Evolutionary conservation across 768 basidiomycete species (phyloP).

Genomic region (Cytidiella melzeri): DNA sequence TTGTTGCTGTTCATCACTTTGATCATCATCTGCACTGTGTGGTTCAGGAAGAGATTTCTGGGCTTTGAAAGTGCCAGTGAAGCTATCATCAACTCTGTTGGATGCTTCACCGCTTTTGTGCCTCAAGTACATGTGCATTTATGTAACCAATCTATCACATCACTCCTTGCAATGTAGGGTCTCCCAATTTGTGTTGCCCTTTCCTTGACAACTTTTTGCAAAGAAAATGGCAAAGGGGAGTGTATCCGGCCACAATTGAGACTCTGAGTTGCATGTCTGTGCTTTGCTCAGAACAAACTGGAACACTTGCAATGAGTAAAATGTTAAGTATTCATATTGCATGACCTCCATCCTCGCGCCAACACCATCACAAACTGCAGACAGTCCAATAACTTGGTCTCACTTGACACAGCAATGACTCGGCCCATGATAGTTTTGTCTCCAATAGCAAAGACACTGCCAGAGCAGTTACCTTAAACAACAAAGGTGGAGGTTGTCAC

Average conservation of each 20-base stretch:
- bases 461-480: too few relatives aligned
- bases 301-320: conserved; percentile 48
- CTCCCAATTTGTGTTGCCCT: conserved; percentile 47
- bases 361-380: too few relatives aligned
- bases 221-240: conserved; percentile 43
- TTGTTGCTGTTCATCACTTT: conserved; percentile 34
- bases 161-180: conserved; percentile 9
- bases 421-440: too few relatives aligned
- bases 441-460: too few relatives aligned
- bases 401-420: too few relatives aligned
- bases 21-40: conserved; percentile 29
- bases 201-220: conserved; percentile 40
- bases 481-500: too few relatives aligned
- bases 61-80: conserved; percentile 42
- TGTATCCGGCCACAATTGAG: conserved; percentile 57
- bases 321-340: too few relatives aligned
- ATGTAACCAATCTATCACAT: background rate
- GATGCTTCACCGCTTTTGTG: conserved; percentile 43
- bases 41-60: conserved; percentile 36
- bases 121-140: conserved; percentile 37
- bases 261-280: conserved; percentile 58
- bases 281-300: conserved; percentile 52
- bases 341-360: too few relatives aligned
- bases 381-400: too few relatives aligned
- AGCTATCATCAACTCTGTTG: conserved; percentile 52